Percentiles rank a stretch among this genome's conserved stretches.
Conservation (phyloP, 768 basidiomycete species). For the Tephrocybe rancida region DNA sequence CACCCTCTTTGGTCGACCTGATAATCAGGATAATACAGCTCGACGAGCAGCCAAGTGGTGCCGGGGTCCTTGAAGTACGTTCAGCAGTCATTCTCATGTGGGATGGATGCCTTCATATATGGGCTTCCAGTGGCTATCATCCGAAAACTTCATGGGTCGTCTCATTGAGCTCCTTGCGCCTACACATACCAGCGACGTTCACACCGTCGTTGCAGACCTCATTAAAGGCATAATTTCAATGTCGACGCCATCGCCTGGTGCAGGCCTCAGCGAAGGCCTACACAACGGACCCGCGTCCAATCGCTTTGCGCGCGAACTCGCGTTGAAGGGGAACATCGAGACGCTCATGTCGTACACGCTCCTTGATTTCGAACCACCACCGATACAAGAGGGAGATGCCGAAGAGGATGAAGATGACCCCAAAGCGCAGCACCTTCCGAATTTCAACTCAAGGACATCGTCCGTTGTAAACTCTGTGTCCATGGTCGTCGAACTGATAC, state of each 20-base stretch:
- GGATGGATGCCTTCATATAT: slow-evolving; percentile 11
- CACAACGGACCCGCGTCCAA: slow-evolving; percentile 80
- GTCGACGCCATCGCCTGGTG: slow-evolving; percentile 84
- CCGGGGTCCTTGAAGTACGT: slow-evolving; percentile 87
- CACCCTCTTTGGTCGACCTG: slow-evolving; percentile 89
- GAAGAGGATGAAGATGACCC: slow-evolving; percentile 23
- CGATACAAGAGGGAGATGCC: slow-evolving; percentile 18
- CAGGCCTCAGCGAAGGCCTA: slow-evolving; percentile 69
- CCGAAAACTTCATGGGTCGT: slow-evolving; percentile 78
- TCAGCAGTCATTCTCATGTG: slow-evolving; percentile 23
- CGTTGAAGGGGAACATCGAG: slow-evolving; percentile 66
- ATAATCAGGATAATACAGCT: slow-evolving; percentile 88
- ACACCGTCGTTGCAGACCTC: slow-evolving; percentile 86
- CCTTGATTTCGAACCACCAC: slow-evolving; percentile 50
- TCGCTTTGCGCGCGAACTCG: slow-evolving; percentile 87
- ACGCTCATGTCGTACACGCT: slow-evolving; percentile 80
- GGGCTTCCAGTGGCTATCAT: slow-evolving; percentile 77
- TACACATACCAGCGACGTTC: slow-evolving; percentile 69
- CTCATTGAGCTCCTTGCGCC: slow-evolving; percentile 86
- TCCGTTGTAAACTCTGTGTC: slow-evolving; percentile 86
- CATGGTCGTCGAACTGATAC: slow-evolving; percentile 90
- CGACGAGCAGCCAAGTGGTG: slow-evolving; percentile 80
- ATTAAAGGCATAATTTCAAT: slow-evolving; percentile 95
- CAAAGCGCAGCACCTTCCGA: slow-evolving; percentile 28
- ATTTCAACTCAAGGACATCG: slow-evolving; percentile 62